Conservation (phyloP, 345 rosid genomes). For the Punica granatum region DNA sequence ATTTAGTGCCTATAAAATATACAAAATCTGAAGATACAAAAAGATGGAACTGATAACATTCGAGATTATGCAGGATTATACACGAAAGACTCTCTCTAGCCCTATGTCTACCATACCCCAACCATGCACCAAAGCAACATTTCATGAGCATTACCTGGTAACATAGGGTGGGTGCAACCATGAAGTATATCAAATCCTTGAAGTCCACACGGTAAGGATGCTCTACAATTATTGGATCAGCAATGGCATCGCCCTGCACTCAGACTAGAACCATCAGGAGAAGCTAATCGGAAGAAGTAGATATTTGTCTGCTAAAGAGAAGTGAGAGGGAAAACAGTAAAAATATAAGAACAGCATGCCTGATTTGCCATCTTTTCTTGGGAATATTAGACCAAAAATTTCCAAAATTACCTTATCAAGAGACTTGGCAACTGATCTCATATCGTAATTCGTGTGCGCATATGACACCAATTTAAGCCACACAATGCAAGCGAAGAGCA, state of each 20-base stretch:
- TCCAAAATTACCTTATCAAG: conserved; percentile 50
- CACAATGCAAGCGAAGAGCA: conserved; percentile 92
- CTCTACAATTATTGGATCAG: conserved; percentile 27
- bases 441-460: conserved; percentile 84
- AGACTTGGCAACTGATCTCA: conserved; percentile 58
- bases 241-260: conserved; percentile 30
- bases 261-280: conserved; percentile 7
- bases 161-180: conserved; percentile 96
- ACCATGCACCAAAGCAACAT: neutral
- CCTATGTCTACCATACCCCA: neutral
- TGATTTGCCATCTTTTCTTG: neutral
- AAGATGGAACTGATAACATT: too few relatives aligned
- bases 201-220: conserved; percentile 42
- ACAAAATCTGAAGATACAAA: neutral
- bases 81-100: too few relatives aligned
- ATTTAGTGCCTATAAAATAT: neutral
- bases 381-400: neutral
- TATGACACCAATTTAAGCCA: conserved; percentile 94
- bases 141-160: conserved; percentile 58
- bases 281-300: neutral
- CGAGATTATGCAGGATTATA: too few relatives aligned
- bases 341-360: neutral
- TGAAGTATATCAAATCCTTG: conserved; percentile 81
- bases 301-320: neutral
- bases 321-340: neutral